phyloP scores from a whole-genome alignment of 257 asterid species.

The Solanum sejunctum region DNA sequence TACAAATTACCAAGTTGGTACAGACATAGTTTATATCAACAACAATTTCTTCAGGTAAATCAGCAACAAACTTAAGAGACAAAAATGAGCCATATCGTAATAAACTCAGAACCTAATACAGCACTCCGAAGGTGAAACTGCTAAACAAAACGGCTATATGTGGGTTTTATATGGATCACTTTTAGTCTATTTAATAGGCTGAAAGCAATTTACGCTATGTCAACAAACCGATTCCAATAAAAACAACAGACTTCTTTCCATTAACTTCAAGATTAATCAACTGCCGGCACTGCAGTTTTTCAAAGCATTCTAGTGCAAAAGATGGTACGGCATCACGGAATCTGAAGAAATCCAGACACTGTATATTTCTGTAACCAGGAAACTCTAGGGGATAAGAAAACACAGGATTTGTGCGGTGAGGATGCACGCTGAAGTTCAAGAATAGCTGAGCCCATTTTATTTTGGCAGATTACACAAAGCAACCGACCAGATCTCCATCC shows the following conservation, averaged over 20 bases:
- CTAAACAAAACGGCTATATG: neutral
- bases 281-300: neutral
- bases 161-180: neutral
- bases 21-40: neutral
- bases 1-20: conserved; percentile 13
- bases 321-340: neutral
- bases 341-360: neutral
- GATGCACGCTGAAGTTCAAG: neutral
- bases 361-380: neutral
- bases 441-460: neutral
- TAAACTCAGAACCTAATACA: neutral
- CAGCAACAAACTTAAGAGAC: neutral
- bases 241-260: neutral
- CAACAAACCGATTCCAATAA: neutral
- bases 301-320: neutral
- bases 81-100: neutral
- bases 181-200: neutral
- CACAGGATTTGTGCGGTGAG: neutral
- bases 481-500: neutral
- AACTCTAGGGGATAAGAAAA: neutral
- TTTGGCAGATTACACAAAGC: neutral
- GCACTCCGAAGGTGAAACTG: neutral
- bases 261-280: neutral
- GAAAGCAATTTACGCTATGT: neutral
- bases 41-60: neutral